These are phyloP conservation scores for Schoenoplectus triqueter DNA, from an alignment of 202 grass and related monocot genomes.

Conservation along the genomic window DNA sequence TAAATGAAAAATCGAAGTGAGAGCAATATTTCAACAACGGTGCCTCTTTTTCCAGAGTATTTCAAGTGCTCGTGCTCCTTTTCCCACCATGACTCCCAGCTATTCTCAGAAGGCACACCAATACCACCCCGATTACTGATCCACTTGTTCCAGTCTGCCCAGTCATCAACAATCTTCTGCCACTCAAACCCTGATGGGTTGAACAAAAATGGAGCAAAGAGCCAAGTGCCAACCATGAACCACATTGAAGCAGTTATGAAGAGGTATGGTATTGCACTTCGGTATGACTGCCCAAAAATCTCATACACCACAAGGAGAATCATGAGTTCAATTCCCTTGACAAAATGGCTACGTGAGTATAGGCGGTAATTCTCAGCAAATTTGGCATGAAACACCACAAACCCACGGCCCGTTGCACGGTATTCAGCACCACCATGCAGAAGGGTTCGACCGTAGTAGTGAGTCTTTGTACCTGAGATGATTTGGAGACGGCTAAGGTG, in stretches of 20 bases:
- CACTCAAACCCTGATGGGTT: conserved; percentile 98
- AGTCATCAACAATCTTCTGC: conserved; percentile 99
- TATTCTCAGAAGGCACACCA: conserved; percentile 75
- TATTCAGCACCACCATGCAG: conserved; percentile 98
- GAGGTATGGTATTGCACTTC: conserved; percentile 78
- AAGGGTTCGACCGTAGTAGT: conserved; percentile 89
- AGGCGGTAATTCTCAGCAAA: conserved; percentile 92
- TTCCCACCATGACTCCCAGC: conserved; percentile 99
- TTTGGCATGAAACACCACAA: conserved; percentile 98
- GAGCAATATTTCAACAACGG: conserved; percentile 77
- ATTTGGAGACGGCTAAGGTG: background rate
- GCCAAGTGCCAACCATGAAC: conserved; percentile 99
- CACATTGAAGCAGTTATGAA: conserved; percentile 98
- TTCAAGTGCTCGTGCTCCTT: conserved; percentile 92
- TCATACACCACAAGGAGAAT: conserved; percentile 93
- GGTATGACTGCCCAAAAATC: conserved; percentile 79
- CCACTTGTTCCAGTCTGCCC: conserved; percentile 98
- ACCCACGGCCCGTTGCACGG: conserved; percentile 89
- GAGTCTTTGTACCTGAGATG: conserved; percentile 70
- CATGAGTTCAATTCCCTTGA: conserved; percentile 95
- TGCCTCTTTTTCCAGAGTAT: conserved; percentile 82
- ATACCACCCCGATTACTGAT: conserved; percentile 92
- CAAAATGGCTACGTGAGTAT: conserved; percentile 97
- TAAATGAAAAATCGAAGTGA: conserved; percentile 92
- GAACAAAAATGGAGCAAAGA: conserved; percentile 93